These are phyloP conservation scores for Mrakia frigida DNA, from an alignment of 768 basidiomycete genomes.

Conservation along the genomic window DNA sequence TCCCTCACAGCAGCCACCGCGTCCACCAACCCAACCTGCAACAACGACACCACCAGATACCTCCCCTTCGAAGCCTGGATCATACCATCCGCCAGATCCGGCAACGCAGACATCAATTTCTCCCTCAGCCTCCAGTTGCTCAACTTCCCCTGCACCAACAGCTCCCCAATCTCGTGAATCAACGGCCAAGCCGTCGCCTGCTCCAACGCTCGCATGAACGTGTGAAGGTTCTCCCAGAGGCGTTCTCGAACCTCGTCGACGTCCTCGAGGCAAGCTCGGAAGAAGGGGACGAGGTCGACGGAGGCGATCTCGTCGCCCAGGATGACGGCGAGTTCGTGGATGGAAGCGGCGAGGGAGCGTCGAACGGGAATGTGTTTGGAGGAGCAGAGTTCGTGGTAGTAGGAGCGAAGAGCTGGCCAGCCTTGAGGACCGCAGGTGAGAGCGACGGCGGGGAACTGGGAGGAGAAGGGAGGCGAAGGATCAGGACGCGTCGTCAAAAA, in stretches of 20 bases:
- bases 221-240: constrained; percentile 61
- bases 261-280: constrained; percentile 54
- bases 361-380: constrained; percentile 61
- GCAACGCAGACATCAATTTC: constrained; percentile 56
- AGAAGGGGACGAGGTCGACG: constrained; percentile 61
- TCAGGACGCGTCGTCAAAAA: neutral
- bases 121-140: constrained; percentile 78
- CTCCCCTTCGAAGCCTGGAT: constrained; percentile 48
- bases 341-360: constrained; percentile 74
- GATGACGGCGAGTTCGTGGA: constrained; percentile 83
- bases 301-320: constrained; percentile 65
- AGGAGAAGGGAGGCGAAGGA: constrained; percentile 46
- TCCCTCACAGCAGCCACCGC: constrained; percentile 79
- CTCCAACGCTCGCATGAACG: constrained; percentile 56
- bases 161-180: constrained; percentile 47
- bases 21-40: constrained; percentile 65
- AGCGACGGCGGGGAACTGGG: constrained; percentile 81
- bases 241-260: constrained; percentile 70
- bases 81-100: constrained; percentile 49
- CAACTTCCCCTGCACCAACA: constrained; percentile 58
- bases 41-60: constrained; percentile 53
- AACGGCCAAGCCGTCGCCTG: constrained; percentile 49
- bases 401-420: constrained; percentile 65
- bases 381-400: constrained; percentile 63
- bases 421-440: constrained; percentile 68